Percentiles rank a stretch among this genome's conserved stretches.
phyloP scores from a whole-genome alignment of 129 eudicot species.

The Smallanthus sonchifolius region DNA sequence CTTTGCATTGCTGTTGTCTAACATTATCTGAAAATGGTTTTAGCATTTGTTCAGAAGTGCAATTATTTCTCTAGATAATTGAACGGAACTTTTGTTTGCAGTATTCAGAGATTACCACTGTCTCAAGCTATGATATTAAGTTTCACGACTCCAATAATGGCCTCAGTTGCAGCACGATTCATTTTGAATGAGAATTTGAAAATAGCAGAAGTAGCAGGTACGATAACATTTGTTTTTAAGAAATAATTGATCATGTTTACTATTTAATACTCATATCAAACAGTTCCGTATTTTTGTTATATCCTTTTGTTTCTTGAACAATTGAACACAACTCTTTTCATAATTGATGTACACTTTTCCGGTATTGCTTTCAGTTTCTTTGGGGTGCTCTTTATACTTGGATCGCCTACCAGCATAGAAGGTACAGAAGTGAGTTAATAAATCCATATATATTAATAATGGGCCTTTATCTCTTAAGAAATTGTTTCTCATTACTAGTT shows the following conservation, averaged over 20 bases:
- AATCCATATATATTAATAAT: slow-evolving; percentile 9
- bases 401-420: slow-evolving; percentile 36
- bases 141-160: slow-evolving; percentile 69
- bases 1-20: neutral
- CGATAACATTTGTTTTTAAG: neutral
- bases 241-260: neutral
- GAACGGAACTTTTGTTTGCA: slow-evolving; percentile 23
- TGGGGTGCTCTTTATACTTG: slow-evolving; percentile 58
- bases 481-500: neutral
- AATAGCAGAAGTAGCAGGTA: slow-evolving; percentile 64
- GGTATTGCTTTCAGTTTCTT: slow-evolving; percentile 73
- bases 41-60: slow-evolving; percentile 5
- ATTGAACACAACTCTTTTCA: neutral
- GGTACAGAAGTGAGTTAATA: slow-evolving; percentile 51
- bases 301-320: neutral
- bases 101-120: slow-evolving; percentile 52
- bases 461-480: slow-evolving; percentile 6
- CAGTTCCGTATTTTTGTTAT: neutral
- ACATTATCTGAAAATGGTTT: neutral
- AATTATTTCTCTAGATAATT: slow-evolving; percentile 6
- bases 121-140: slow-evolving; percentile 58
- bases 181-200: slow-evolving; percentile 61
- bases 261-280: neutral
- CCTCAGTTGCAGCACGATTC: slow-evolving; percentile 54
- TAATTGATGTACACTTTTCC: slow-evolving; percentile 26